Conservation (phyloP, 1,284 basidiomycete genomes). For the Leucoagaricus sp. region DNA sequence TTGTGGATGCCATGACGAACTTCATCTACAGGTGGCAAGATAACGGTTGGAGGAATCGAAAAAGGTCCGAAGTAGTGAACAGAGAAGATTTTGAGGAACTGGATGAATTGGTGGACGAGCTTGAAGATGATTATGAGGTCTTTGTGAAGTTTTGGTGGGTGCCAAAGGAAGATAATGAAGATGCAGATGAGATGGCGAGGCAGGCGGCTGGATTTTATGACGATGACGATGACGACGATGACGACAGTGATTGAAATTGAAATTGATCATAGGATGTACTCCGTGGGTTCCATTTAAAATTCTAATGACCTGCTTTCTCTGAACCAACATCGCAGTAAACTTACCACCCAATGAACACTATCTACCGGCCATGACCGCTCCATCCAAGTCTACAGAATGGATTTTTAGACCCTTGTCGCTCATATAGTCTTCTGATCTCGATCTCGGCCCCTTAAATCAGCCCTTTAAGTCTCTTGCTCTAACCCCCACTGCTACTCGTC, state of each 20-base stretch:
- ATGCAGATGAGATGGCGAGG: neutral
- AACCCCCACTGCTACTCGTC: too few relatives aligned
- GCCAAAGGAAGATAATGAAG: neutral
- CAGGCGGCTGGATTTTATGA: neutral
- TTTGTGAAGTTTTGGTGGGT: neutral
- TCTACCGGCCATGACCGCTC: too few relatives aligned
- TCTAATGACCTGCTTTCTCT: too few relatives aligned
- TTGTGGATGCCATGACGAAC: constrained; percentile 11
- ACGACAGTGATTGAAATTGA: neutral
- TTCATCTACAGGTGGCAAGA: constrained; percentile 10
- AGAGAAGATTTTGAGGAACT: neutral
- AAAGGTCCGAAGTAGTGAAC: neutral
- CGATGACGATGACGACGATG: neutral
- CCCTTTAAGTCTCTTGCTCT: too few relatives aligned
- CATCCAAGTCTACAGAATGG: too few relatives aligned
- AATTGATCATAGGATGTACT: too few relatives aligned
- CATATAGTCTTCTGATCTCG: too few relatives aligned
- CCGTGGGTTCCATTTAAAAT: too few relatives aligned
- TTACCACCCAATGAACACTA: too few relatives aligned
- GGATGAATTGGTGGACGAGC: neutral
- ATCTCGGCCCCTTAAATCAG: too few relatives aligned
- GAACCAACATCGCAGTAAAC: too few relatives aligned
- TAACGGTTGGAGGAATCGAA: neutral
- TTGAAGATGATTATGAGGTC: neutral
- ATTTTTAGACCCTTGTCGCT: too few relatives aligned